Conservation (phyloP, 805 yeast genomes). For the Starmera amethionina region DNA sequence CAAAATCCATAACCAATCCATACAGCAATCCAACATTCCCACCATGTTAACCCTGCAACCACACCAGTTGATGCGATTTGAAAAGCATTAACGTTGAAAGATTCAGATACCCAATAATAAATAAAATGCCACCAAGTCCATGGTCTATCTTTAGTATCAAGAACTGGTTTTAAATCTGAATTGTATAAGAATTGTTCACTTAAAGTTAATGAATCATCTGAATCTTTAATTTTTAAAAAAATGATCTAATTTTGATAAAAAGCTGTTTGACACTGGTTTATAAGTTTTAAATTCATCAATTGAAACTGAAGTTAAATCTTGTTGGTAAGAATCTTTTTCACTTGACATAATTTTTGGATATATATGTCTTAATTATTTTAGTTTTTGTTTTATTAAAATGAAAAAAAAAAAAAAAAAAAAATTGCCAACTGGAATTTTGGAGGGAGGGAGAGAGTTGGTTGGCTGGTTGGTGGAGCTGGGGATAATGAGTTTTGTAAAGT, state of each 20-base stretch:
- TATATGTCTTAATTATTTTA: not conserved
- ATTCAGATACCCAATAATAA: conserved; percentile 81
- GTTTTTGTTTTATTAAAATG: not conserved
- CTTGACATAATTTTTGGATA: no score
- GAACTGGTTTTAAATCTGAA: conserved; percentile 68
- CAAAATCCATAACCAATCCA: conserved; percentile 75
- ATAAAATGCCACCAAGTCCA: conserved; percentile 83
- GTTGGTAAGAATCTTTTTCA: not conserved
- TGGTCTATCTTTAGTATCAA: conserved; percentile 54
- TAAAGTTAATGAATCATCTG: conserved; percentile 31
- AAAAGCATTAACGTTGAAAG: conserved; percentile 86
- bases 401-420: no score
- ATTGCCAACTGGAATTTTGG: no score
- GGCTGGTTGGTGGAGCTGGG: no score
- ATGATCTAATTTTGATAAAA: not conserved
- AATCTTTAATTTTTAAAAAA: not conserved
- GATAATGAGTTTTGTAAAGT: no score
- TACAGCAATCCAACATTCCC: conserved; percentile 85
- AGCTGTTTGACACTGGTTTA: not conserved
- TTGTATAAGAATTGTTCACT: conserved; percentile 62
- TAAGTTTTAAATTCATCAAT: not conserved
- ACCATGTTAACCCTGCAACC: conserved; percentile 71
- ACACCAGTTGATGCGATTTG: conserved; percentile 86
- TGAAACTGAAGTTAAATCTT: not conserved
- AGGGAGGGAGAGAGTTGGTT: no score